A percentile compares a stretch with the other conserved stretches of the same genome.
Evolutionary conservation across 257 asterid genomes (phyloP).

Genomic region (Prunella vulgaris): DNA sequence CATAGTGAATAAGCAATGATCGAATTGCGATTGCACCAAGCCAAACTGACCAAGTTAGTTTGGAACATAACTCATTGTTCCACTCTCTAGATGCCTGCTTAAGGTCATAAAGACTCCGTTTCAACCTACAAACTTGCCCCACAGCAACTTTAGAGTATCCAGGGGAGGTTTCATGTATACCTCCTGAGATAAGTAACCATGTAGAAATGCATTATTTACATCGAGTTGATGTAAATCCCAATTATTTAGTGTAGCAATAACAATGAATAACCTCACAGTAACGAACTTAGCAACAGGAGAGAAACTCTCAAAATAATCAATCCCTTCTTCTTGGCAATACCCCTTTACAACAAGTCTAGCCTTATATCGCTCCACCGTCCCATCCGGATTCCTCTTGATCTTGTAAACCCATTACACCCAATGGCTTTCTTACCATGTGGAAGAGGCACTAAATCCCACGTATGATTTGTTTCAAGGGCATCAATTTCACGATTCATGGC

Average conservation of each 20-base stretch:
- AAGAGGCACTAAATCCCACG: background rate
- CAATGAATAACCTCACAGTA: background rate
- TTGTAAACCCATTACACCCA: background rate
- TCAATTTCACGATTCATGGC: no score
- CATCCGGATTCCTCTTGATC: background rate
- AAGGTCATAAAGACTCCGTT: background rate
- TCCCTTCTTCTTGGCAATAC: background rate
- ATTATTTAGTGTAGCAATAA: background rate
- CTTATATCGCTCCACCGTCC: background rate
- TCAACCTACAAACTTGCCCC: background rate
- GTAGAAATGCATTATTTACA: background rate
- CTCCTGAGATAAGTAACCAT: background rate
- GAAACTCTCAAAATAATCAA: background rate
- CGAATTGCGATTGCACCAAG: background rate
- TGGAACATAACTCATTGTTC: background rate
- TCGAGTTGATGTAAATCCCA: background rate
- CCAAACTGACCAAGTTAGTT: background rate
- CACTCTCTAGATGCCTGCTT: background rate
- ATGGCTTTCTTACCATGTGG: background rate
- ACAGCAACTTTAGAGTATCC: no score
- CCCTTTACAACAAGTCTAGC: background rate
- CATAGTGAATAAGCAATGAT: background rate
- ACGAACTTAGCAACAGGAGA: background rate
- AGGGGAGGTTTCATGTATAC: background rate
- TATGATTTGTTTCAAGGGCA: background rate